A percentile compares a stretch with the other conserved stretches of the same genome.
These are phyloP conservation scores for Arthroderma uncinatum DNA, from an alignment of 2,329 filamentous ascomycete genomes.

Conservation along the genomic window DNA sequence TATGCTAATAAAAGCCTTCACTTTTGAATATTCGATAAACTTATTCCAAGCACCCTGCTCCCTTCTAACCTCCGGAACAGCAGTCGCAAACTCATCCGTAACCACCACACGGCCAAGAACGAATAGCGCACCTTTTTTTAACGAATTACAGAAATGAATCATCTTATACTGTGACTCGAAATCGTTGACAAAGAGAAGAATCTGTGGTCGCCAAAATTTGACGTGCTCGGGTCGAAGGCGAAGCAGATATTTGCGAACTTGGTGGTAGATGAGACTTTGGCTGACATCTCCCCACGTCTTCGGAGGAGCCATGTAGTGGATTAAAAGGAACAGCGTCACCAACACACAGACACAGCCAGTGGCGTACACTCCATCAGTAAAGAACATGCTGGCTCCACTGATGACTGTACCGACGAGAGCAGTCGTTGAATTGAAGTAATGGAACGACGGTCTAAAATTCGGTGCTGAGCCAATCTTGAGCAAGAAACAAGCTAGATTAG, in stretches of 20 bases:
- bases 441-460: slow-evolving; percentile 79
- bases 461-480: slow-evolving; percentile 78
- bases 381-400: slow-evolving; percentile 76
- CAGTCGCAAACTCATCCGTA: slow-evolving; percentile 65
- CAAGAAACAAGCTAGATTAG: slow-evolving; percentile 76
- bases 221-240: slow-evolving; percentile 79
- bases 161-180: slow-evolving; percentile 70
- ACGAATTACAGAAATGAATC: slow-evolving; percentile 81
- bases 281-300: slow-evolving; percentile 87
- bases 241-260: slow-evolving; percentile 77
- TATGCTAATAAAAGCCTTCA: slow-evolving; percentile 83
- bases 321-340: slow-evolving; percentile 66
- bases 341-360: slow-evolving; percentile 62
- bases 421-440: slow-evolving; percentile 80
- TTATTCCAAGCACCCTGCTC: slow-evolving; percentile 77
- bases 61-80: slow-evolving; percentile 67
- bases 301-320: slow-evolving; percentile 74
- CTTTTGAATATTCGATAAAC: slow-evolving; percentile 73
- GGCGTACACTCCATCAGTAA: slow-evolving; percentile 73
- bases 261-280: slow-evolving; percentile 77
- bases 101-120: slow-evolving; percentile 83
- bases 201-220: slow-evolving; percentile 87
- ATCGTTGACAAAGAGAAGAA: slow-evolving; percentile 72
- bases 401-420: slow-evolving; percentile 63
- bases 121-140: slow-evolving; percentile 79